Conservation (phyloP, 2,329 filamentous ascomycete genomes). For the Bretziella fagacearum region DNA sequence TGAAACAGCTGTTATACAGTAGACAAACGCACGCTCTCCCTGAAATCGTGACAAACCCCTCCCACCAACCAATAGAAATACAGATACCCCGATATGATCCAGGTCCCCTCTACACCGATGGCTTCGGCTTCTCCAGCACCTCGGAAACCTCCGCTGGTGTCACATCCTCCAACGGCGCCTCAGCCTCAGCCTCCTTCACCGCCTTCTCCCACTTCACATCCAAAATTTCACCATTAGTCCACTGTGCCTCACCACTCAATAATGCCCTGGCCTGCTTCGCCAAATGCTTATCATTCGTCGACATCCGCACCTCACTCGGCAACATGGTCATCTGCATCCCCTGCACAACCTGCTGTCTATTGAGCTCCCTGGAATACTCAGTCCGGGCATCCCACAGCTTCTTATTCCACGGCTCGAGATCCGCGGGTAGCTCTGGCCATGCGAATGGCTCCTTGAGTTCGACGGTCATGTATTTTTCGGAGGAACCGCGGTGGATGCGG, state of each 20-base stretch:
- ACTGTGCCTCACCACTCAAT: conserved; percentile 41
- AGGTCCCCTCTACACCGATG: conserved; percentile 9
- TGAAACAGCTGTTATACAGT: conserved; percentile 17
- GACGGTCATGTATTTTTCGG: conserved; percentile 85
- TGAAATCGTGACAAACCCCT: conserved; percentile 10
- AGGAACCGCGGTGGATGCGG: conserved; percentile 42
- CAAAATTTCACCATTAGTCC: conserved; percentile 33
- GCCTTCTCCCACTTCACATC: conserved; percentile 31
- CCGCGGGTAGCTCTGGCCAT: conserved; percentile 57
- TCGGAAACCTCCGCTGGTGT: conserved; percentile 15
- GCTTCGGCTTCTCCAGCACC: neutral
- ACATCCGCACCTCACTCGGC: conserved; percentile 18
- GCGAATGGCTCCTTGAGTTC: conserved; percentile 77
- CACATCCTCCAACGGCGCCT: conserved; percentile 18
- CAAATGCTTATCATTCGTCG: conserved; percentile 27
- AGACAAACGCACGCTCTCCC: conserved; percentile 6
- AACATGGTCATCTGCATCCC: conserved; percentile 5
- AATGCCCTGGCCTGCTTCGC: conserved; percentile 48
- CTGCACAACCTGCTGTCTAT: conserved; percentile 19
- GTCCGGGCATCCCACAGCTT: conserved; percentile 37
- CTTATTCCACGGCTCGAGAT: conserved; percentile 48
- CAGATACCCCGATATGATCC: neutral
- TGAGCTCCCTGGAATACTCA: conserved; percentile 26
- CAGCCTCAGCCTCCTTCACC: conserved; percentile 17
- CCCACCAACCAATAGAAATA: neutral